Base-by-base conservation (phyloP, 2,329 filamentous ascomycete genomes). In the Hypoxylon sp. region DNA sequence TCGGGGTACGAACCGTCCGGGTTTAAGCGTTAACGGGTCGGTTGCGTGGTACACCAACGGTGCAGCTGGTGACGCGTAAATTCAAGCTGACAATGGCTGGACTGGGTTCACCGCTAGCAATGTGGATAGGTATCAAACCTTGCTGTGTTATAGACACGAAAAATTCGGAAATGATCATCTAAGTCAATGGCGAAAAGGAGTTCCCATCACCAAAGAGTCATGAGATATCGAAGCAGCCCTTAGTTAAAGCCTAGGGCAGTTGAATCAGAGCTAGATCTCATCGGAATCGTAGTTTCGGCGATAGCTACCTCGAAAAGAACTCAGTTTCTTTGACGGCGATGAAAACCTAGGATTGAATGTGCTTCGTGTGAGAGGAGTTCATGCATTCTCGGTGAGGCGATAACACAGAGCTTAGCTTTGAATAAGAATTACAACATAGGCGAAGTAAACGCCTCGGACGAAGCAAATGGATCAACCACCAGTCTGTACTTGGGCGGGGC, bases 1-100 rank as follows among this genome's bases (percentile, higher is more conserved):
- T 37, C 86, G 84, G 85, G 77, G 84, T 73, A 86, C 84, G 1
- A 84, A 86, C 68, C 81, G 80, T 48, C 80, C 80, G 0, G 82
- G 84, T 66, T 77, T 84, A 10, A 78, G 81, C 11, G 77, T 77
- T 19, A 74, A 73, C 2, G 83, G 79, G 75, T 79, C 75, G 0
- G 77, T 80, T 5, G 76, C 77, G 3, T 86, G 80, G 80, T 83
- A 84, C 70, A 70, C 68, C 1, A 80, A 75, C 55, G 82, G 83
- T 32, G 79, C 77, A 2, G 65, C 73, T 1, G 79, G 80, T 27
- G 83, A 87, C 62, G 84, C 83, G 5, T 78, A 84, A 70, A 82
- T 80, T 2, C 85, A 83, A 83, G 83, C 83, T 2, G 81, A 81
- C 61, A 80, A 81, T 59, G 81, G 86, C 44, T 80, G 81, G 65